Evolutionary conservation across 208 protist genomes (phyloP).

Genomic region (Trypanosomatidae sp.): DNA sequence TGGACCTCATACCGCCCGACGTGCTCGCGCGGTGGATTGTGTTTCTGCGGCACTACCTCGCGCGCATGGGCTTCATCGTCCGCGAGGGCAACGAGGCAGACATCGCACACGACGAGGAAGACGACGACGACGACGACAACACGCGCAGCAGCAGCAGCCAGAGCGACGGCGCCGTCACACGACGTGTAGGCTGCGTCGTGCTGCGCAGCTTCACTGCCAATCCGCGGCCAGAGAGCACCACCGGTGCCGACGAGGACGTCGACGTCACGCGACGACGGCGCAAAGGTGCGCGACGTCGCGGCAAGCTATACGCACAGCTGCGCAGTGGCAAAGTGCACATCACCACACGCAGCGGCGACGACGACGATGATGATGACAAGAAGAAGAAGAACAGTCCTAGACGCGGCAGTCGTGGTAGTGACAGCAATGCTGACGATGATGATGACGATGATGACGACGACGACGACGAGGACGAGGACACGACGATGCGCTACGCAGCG

Average conservation of each 20-base stretch:
- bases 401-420: not conserved
- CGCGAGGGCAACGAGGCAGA: not conserved
- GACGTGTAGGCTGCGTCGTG: not conserved
- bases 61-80: slow-evolving; percentile 19
- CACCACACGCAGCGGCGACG: slow-evolving; percentile 1
- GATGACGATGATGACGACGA: slow-evolving; percentile 5
- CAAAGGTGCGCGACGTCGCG: slow-evolving; percentile 28
- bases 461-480: slow-evolving; percentile 10
- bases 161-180: not conserved
- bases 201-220: slow-evolving; percentile 66
- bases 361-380: slow-evolving; percentile 1
- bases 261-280: slow-evolving; percentile 24
- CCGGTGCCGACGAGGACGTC: slow-evolving; percentile 15
- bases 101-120: not conserved
- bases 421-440: not conserved
- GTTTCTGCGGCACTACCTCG: slow-evolving; percentile 58
- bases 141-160: not conserved
- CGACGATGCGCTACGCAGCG: slow-evolving; percentile 18
- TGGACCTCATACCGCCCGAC: slow-evolving; percentile 65
- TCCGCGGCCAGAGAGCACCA: slow-evolving; percentile 36
- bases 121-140: not conserved
- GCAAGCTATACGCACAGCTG: slow-evolving; percentile 64
- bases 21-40: slow-evolving; percentile 48
- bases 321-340: slow-evolving; percentile 33
- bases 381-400: not conserved